phyloP scores from a whole-genome alignment of 306 rosid species.

The Trifolium subterraneum region DNA sequence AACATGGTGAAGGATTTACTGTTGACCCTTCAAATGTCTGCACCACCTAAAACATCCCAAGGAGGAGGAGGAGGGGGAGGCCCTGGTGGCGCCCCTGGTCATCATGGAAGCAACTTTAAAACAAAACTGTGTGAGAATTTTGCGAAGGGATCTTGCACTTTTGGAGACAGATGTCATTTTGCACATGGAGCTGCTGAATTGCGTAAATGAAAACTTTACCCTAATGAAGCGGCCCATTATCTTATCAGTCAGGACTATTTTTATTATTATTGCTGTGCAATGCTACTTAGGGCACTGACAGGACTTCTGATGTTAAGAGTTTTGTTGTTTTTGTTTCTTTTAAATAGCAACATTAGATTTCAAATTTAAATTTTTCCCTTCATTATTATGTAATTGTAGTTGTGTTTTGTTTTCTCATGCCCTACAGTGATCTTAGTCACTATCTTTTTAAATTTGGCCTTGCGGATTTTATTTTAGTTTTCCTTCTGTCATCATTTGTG shows the following conservation, averaged over 20 bases:
- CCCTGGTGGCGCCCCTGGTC: conserved; percentile 53
- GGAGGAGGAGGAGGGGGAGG: conserved; percentile 46
- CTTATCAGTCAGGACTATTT: conserved; percentile 44
- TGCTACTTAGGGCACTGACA: conserved; percentile 53
- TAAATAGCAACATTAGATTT: conserved; percentile 30
- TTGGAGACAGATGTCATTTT: conserved; percentile 96
- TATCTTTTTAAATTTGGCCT: conserved; percentile 1
- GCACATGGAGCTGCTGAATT: conserved; percentile 88
- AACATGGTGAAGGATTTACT: conserved; percentile 84
- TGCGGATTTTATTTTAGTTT: conserved; percentile 7
- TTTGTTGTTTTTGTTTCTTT: conserved; percentile 45
- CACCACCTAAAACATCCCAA: conserved; percentile 53
- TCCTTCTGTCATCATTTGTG: background rate
- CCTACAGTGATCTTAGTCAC: background rate
- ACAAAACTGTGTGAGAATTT: conserved; percentile 96
- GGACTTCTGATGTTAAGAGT: conserved; percentile 45
- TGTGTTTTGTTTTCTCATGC: background rate
- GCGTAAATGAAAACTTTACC: conserved; percentile 60
- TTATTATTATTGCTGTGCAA: conserved; percentile 42
- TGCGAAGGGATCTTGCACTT: conserved; percentile 87
- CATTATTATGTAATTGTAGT: no score
- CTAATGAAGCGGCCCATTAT: conserved; percentile 8
- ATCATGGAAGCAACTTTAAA: conserved; percentile 70
- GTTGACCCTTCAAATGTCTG: conserved; percentile 61
- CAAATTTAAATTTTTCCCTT: conserved; percentile 18